Base-by-base conservation (phyloP, 1,284 basidiomycete species). In the Rhodotorula sp. region DNA sequence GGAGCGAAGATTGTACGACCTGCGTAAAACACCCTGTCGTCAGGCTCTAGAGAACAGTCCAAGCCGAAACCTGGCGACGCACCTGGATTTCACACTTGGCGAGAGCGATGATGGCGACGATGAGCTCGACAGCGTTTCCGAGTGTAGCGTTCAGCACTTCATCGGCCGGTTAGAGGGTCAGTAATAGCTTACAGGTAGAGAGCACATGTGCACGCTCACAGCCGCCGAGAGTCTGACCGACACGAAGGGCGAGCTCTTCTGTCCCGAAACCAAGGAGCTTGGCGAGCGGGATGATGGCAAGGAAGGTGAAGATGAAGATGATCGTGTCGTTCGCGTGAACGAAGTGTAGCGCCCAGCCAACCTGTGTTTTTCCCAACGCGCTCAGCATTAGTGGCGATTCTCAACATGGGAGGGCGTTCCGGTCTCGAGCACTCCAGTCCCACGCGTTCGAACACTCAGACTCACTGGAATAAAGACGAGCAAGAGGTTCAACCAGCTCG, bases 221-320 rank as follows among this genome's bases (percentile, higher is more conserved):
- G 60, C 82, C 82, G 8, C 90, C 91, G 6, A 95, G 81, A 0
- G 92, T 93, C 81, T 94, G 91, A 4, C 92, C 82, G 22, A 83
- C 78, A 6, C 82, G 87, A 71, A 94, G 77, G 1, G 92, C 91
- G 8, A 94, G 80, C 76, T 95, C 90, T 75, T 95, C 93, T 0
- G 93, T 95, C 0, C 90, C 91, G 79, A 92, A 92, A 1, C 89
- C 90, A 10, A 95, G 85, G 6, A 95, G 81, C 84, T 91, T 80
- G 17, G 92, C 92, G 18, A 84, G 79, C 0, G 82, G 82, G 48
- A 83, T 83, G 76, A 83, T 82, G n/a, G 81, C 65, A 42, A 75
- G 67, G 64, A 71, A 74, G 51, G 69, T 73, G 26, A 74, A 73
- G 45, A 77, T 69, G 68, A 78, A 78, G 53, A 76, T 61, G 30